Percentiles rank a stretch among this genome's conserved stretches.
Conservation (phyloP, 1,139 yeast species). For the Protomyces inouyei region DNA sequence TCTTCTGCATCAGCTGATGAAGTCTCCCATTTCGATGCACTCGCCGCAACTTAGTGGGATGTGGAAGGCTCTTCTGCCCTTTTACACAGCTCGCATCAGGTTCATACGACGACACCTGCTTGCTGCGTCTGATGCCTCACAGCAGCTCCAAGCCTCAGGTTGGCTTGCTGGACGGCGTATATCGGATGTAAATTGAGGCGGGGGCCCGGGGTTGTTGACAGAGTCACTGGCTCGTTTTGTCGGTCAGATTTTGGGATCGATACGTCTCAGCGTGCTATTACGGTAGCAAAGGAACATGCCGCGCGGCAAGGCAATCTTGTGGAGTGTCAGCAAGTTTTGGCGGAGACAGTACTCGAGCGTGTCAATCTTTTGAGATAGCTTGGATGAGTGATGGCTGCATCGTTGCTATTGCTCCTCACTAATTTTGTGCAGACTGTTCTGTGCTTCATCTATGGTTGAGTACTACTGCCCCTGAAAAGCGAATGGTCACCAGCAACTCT, state of each 20-base stretch:
- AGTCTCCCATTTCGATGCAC: conserved; percentile 69
- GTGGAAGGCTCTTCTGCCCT: conserved; percentile 92
- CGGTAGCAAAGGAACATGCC: conserved; percentile 71
- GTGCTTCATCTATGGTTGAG: no score
- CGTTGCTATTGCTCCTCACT: no score
- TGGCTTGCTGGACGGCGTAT: conserved; percentile 47
- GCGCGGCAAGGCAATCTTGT: conserved; percentile 46
- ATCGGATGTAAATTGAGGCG: conserved; percentile 95
- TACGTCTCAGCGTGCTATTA: conserved; percentile 72
- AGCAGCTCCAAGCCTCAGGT: conserved; percentile 31
- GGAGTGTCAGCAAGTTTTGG: conserved; percentile 54
- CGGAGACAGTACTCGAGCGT: conserved; percentile 45
- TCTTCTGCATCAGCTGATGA: conserved; percentile 44
- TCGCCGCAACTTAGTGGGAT: conserved; percentile 95
- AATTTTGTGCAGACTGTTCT: no score
- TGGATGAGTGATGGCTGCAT: no score
- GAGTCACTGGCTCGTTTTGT: conserved; percentile 83
- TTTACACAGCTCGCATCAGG: conserved; percentile 78
- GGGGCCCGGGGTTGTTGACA: conserved; percentile 82
- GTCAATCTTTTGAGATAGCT: no score
- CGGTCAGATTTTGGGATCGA: conserved; percentile 73
- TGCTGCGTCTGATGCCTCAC: no score
- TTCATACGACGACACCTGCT: conserved; percentile 53
- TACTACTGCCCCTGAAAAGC: no score
- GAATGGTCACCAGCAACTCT: no score